A percentile compares a stretch with the other conserved stretches of the same genome.
These are phyloP conservation scores for Neurospora africana DNA, from an alignment of 495 filamentous ascomycete genomes.

Conservation along the genomic window DNA sequence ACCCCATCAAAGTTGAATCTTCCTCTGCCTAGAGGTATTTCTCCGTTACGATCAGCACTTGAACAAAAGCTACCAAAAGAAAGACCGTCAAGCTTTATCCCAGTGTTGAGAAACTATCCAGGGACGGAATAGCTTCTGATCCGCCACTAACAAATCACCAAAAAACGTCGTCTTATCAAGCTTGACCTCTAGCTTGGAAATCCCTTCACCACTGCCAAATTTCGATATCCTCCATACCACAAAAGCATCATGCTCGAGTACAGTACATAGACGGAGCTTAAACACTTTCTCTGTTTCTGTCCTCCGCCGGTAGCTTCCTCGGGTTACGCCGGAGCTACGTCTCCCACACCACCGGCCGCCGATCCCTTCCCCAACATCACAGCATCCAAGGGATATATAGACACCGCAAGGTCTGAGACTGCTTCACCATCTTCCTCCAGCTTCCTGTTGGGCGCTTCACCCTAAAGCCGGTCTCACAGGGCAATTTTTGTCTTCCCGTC, in stretches of 20 bases:
- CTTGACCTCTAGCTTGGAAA: neutral
- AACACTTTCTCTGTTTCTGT: neutral
- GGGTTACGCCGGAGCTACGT: neutral
- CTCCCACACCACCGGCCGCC: neutral
- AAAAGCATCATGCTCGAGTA: neutral
- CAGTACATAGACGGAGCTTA: neutral
- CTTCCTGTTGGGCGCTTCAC: neutral
- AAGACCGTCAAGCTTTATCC: neutral
- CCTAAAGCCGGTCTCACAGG: neutral
- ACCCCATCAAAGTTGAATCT: neutral
- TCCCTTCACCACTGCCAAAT: neutral
- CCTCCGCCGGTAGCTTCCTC: neutral
- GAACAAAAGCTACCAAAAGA: neutral
- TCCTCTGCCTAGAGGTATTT: neutral
- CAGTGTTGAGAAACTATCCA: neutral
- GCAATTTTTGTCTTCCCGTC: neutral
- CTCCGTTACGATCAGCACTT: neutral
- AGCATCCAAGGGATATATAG: neutral
- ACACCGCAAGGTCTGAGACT: neutral
- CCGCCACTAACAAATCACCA: neutral
- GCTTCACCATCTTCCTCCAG: neutral
- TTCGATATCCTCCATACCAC: neutral
- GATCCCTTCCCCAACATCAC: neutral
- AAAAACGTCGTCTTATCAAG: neutral
- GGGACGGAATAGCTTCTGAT: neutral